phyloP scores from a whole-genome alignment of 1,284 basidiomycete species.

The Ceratobasidium sp. region DNA sequence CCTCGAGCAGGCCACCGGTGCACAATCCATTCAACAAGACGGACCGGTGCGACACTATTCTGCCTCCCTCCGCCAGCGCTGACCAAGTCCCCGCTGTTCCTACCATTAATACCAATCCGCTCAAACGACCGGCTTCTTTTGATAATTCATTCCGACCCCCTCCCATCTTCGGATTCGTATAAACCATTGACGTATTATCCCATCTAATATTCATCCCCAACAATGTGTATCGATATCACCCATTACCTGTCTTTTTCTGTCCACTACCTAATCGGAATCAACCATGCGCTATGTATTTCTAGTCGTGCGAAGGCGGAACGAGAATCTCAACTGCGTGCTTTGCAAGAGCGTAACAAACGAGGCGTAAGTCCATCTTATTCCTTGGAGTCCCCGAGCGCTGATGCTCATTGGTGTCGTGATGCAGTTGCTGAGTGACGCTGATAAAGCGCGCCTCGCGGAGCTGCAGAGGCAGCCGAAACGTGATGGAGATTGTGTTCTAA shows the following conservation, averaged over 20 bases:
- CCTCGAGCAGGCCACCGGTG: constrained; percentile 46
- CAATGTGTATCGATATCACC: constrained; percentile 38
- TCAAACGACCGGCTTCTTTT: constrained; percentile 49
- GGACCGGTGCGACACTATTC: constrained; percentile 71
- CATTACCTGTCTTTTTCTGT: not conserved
- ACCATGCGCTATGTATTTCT: constrained; percentile 1
- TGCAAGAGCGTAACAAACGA: constrained; percentile 77
- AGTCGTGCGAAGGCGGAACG: constrained; percentile 80
- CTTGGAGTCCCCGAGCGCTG: constrained; percentile 1
- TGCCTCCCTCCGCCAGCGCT: constrained; percentile 47
- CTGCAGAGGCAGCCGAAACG: constrained; percentile 60
- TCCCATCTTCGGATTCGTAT: constrained; percentile 73
- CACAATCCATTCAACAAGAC: constrained; percentile 73
- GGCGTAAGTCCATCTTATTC: constrained; percentile 63
- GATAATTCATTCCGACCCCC: constrained; percentile 64
- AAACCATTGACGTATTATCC: constrained; percentile 52
- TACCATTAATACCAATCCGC: constrained; percentile 46
- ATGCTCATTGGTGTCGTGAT: constrained; percentile 41
- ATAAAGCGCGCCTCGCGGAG: constrained; percentile 72
- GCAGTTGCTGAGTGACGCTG: constrained; percentile 61
- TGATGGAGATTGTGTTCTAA: constrained; percentile 69
- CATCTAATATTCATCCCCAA: constrained; percentile 43
- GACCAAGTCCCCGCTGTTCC: constrained; percentile 50
- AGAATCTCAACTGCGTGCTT: constrained; percentile 73
- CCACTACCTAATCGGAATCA: constrained; percentile 17